phyloP scores from a whole-genome alignment of 495 filamentous ascomycete genomes.

The Aspergillus coremiiformis region DNA sequence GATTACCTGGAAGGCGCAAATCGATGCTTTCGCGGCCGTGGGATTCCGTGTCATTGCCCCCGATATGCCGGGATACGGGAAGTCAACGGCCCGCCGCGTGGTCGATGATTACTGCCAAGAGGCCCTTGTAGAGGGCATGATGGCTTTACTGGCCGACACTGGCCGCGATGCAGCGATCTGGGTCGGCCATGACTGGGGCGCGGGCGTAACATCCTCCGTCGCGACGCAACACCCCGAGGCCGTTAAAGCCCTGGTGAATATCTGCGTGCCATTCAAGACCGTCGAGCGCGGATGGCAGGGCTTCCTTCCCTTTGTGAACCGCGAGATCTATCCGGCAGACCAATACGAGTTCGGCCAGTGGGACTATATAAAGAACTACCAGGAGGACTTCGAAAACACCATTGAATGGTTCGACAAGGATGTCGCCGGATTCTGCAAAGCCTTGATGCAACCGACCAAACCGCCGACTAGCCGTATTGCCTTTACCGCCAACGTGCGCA shows the following conservation, averaged over 20 bases:
- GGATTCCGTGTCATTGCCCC: conserved; percentile 4
- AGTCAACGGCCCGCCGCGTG: conserved; percentile 2
- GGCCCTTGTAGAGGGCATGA: conserved; percentile 3
- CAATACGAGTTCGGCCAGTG: conserved; percentile 5
- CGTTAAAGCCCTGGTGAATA: background rate
- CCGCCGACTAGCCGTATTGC: background rate
- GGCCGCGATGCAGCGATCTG: conserved; percentile 1
- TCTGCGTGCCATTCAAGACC: background rate
- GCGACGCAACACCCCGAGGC: conserved; percentile 1
- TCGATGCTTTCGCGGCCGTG: conserved; percentile 9
- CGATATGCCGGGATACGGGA: conserved; percentile 2
- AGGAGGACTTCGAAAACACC: conserved; percentile 1
- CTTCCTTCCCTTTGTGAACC: background rate
- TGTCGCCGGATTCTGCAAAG: conserved; percentile 1
- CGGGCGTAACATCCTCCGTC: conserved; percentile 1
- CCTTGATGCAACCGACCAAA: background rate
- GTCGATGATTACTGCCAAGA: background rate
- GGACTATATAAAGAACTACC: conserved; percentile 3
- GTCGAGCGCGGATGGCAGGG: conserved; percentile 3
- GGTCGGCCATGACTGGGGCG: conserved; percentile 6
- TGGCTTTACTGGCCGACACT: background rate
- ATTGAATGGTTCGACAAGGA: background rate
- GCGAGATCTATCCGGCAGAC: background rate
- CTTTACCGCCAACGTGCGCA: background rate
- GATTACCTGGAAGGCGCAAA: conserved; percentile 15